These are phyloP conservation scores for Kwoniella botswanensis DNA, from an alignment of 768 basidiomycete genomes.

Conservation along the genomic window DNA sequence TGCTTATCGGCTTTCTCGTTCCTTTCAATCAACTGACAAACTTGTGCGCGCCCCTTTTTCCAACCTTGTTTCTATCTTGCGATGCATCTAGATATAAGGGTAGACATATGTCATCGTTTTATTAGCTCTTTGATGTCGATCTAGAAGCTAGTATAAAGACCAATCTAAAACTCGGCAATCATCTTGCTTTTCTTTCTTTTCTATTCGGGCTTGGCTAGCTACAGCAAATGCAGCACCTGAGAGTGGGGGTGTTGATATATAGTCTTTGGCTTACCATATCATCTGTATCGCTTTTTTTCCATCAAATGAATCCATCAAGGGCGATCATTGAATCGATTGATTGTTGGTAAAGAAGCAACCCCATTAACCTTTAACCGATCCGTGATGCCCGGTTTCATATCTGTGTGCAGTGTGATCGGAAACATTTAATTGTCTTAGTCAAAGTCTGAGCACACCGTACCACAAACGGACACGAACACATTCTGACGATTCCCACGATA, in stretches of 20 bases:
- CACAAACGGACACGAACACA: neutral
- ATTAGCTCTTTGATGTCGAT: too few species aligned
- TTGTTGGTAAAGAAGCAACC: neutral
- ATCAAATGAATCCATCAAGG: neutral
- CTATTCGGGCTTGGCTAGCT: neutral
- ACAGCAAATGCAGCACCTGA: neutral
- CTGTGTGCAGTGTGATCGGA: neutral
- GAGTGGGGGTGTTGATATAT: neutral
- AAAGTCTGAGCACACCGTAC: neutral
- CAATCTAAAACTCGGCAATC: too few species aligned
- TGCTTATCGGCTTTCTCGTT: neutral
- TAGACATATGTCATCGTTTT: neutral
- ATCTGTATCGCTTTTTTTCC: neutral
- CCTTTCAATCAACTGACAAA: neutral
- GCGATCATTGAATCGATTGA: neutral
- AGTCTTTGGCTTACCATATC: neutral
- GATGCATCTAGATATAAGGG: neutral
- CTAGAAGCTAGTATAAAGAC: too few species aligned
- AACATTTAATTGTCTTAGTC: neutral
- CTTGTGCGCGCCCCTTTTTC: neutral
- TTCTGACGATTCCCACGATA: neutral
- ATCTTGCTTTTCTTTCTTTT: neutral
- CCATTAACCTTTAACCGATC: neutral
- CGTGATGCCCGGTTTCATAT: neutral
- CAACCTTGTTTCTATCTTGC: neutral